Evolutionary conservation across 2,329 filamentous ascomycete species (phyloP).

Genomic region (Pochonia chlamydosporia): DNA sequence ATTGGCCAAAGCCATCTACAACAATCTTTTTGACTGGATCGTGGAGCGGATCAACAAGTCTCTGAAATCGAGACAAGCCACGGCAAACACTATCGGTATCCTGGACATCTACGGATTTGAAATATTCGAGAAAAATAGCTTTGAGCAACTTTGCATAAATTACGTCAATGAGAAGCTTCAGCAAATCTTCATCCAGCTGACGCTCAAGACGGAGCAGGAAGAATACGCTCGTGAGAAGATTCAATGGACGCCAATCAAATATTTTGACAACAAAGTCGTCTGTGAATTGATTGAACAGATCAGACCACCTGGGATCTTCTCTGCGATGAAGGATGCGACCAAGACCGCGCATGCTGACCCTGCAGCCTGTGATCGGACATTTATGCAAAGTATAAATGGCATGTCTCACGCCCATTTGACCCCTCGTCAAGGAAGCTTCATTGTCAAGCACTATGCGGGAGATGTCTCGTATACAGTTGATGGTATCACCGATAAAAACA

Average conservation of each 20-base stretch:
- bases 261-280: constrained; percentile 99
- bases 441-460: constrained; percentile 97
- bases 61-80: constrained; percentile 67
- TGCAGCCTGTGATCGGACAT: constrained; percentile 87
- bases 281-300: constrained; percentile 94
- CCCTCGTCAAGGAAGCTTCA: constrained; percentile 89
- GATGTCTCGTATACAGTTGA: constrained; percentile 93
- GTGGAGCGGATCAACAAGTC: constrained; percentile 88
- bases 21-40: constrained; percentile 98
- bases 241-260: constrained; percentile 97
- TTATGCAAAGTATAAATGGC: constrained; percentile 87
- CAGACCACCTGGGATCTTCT: constrained; percentile 86
- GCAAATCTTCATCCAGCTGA: constrained; percentile 98
- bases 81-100: constrained; percentile 87
- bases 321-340: constrained; percentile 93
- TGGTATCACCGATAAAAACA: constrained; percentile 99
- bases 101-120: constrained; percentile 99
- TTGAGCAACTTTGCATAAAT: constrained; percentile 98
- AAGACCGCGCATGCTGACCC: constrained; percentile 98
- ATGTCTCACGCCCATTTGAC: constrained; percentile 90
- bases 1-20: constrained; percentile 90
- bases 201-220: constrained; percentile 93
- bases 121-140: constrained; percentile 98
- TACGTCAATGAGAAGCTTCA: constrained; percentile 99
- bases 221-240: constrained; percentile 96